Base-by-base conservation (phyloP, 2,329 filamentous ascomycete species). In the Fusarium anguioides region DNA sequence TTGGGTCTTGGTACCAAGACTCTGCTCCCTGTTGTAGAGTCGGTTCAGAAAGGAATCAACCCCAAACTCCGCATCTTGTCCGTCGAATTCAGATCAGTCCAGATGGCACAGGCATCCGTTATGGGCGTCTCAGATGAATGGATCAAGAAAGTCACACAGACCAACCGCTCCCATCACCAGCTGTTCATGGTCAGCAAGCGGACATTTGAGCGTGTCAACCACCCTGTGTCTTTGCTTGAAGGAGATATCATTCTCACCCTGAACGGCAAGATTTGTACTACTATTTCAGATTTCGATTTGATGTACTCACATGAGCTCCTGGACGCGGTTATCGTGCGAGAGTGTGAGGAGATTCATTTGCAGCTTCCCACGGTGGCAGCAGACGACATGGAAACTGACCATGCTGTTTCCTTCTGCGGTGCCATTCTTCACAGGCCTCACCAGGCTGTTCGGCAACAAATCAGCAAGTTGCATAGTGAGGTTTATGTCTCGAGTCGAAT, bases 151-250 rank as follows among this genome's bases (percentile, higher is more conserved):
- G 95, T 97, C 4, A 90, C 96, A 51, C 84, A 89, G 68, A 93
- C 93, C 64, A 97, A 99, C 78, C 91, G 93, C 36, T 90, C 96
- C 48, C 92, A 94, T 58, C 96, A 99, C 76, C 96, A 99, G 80
- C 87, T 99, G 35, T 99, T 99, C 83, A 97, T 99, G 92, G 93
- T 99, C 27, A 91, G 93, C 73, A 99, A 99, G 81, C 90, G 97
- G 44, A 89, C 87, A 0, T 90, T 90, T 72, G 88, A 89, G 78
- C 83, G 86, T 15, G 80, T 77, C 23, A 76, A 80, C 46, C 79
- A 78, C 40, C 77, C 81, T 3, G 79, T 81, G 2, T 87, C 89
- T 17, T 85, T 99, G 17, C 84, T 92, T 27, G 96, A 99, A 81
- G 94, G 94, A 48, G 96, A 99, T 75, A 91, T 99, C 50, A 89